A percentile compares a stretch with the other conserved stretches of the same genome.
These are phyloP conservation scores for Paraurostyla sp. DNA, from an alignment of 73 alveolate genomes.

Conservation along the genomic window DNA sequence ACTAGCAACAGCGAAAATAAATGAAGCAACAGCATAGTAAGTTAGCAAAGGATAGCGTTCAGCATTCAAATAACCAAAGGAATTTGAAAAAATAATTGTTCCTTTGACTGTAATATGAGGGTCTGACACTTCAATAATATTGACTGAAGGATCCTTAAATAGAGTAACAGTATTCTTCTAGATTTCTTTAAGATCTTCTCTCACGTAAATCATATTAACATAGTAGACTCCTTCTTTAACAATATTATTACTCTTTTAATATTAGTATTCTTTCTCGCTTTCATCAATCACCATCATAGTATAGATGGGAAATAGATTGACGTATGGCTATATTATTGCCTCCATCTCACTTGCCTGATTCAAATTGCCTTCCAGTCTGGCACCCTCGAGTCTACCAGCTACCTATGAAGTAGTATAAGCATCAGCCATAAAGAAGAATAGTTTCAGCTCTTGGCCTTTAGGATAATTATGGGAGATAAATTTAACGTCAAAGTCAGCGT, in stretches of 20 bases:
- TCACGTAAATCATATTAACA: not conserved
- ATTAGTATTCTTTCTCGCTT: not conserved
- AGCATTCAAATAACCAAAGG: constrained; percentile 37
- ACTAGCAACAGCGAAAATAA: not conserved
- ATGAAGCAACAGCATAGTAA: not conserved
- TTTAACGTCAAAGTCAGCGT: not conserved
- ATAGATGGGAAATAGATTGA: not conserved
- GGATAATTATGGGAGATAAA: not conserved
- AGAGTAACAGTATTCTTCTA: not conserved
- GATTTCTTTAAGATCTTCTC: no score
- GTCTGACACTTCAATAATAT: not conserved
- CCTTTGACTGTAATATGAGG: not conserved
- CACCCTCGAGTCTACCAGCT: not conserved
- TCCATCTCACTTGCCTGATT: constrained; percentile 3
- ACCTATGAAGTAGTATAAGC: not conserved
- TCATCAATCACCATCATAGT: not conserved
- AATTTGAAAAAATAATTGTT: not conserved
- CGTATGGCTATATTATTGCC: not conserved
- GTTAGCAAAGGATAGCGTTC: constrained; percentile 5
- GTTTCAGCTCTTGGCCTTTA: not conserved
- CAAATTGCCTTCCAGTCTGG: not conserved
- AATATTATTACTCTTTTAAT: not conserved
- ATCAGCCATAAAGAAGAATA: not conserved
- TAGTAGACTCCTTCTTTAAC: constrained; percentile 20
- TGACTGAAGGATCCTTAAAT: constrained; percentile 14